Base-by-base conservation (phyloP, 2,329 filamentous ascomycete genomes). In the Metarhizium brunneum region DNA sequence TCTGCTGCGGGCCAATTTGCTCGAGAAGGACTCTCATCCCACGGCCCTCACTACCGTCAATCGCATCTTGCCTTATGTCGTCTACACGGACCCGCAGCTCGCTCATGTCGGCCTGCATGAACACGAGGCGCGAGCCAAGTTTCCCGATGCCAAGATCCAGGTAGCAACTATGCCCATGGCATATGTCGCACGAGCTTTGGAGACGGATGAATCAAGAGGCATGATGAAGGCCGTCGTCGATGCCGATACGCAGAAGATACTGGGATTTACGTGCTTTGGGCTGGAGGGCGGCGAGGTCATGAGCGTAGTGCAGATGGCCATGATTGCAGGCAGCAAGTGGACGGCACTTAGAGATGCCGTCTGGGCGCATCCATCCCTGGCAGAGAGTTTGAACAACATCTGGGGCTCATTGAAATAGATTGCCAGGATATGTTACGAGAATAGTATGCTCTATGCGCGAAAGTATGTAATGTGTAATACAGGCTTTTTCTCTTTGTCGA, bases 61-160 rank as follows among this genome's bases (percentile, higher is more conserved):
- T 10, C 55, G 59, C 11, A 40, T 59, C 16, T 4, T 60, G 7
- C 77, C 78, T 3, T 79, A 78, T 59, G 73, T 76, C 5, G 70
- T 78, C 55, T 81, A 77, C 66, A 81, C 75, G 2, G 76, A 80
- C 58, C 79, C 79, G 4, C 77, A 81, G 64, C 69, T 81, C 11
- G 78, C 69, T 2, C 78, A 80, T 54, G 70, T 81, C 16, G 78
- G 78, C 0, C 61, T 79, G 6, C 75, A 77, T 54, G 72, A 73
- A 32, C 63, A 63, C 29, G 73, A 78, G 18, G 56, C 58, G 20
- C 60, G 61, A 6, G 58, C 62, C n/a, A 60, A 58, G 25, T 30
- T 49, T 14, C 52, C 47, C 2, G 42, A 25, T n/a, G 61, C 65
- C 4, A 68, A 70, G 47, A 68, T 75, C 56, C 71, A 73, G 60